Conservation (phyloP, 768 basidiomycete genomes). For the Boletus subparvulus region DNA sequence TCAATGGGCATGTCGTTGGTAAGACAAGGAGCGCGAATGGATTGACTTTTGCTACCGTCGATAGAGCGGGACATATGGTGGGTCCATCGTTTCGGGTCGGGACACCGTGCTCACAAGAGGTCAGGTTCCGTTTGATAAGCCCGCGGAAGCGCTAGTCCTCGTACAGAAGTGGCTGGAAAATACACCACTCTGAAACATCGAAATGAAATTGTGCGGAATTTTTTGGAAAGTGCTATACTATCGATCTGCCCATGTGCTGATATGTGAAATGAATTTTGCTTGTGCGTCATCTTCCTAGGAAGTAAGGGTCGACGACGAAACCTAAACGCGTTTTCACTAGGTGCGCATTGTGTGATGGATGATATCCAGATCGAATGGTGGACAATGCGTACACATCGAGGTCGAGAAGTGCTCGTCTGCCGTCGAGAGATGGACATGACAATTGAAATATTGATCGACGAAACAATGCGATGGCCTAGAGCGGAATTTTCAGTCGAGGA, state of each 20-base stretch:
- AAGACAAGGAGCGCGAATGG: conserved; percentile 52
- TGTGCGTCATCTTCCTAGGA: background rate
- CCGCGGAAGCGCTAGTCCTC: conserved; percentile 47
- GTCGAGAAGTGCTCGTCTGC: background rate
- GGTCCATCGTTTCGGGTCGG: conserved; percentile 4
- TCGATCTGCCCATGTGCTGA: background rate
- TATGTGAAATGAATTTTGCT: background rate
- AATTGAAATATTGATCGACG: background rate
- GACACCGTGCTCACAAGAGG: background rate
- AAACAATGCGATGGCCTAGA: background rate
- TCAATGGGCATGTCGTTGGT: conserved; percentile 45
- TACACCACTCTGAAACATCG: conserved; percentile 9
- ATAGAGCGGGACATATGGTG: conserved; percentile 75
- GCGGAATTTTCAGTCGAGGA: conserved; percentile 3
- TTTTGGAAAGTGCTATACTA: background rate
- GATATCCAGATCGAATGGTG: background rate
- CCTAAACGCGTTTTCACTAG: background rate
- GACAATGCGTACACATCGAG: conserved; percentile 11
- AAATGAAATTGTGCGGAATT: background rate
- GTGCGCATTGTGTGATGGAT: background rate
- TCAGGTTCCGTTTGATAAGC: conserved; percentile 60
- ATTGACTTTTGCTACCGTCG: conserved; percentile 61
- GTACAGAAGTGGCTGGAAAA: conserved; percentile 45
- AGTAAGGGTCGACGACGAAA: background rate
- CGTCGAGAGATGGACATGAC: background rate